These are phyloP conservation scores for Dalbergia cultrata DNA, from an alignment of 306 rosid genomes.

Conservation along the genomic window DNA sequence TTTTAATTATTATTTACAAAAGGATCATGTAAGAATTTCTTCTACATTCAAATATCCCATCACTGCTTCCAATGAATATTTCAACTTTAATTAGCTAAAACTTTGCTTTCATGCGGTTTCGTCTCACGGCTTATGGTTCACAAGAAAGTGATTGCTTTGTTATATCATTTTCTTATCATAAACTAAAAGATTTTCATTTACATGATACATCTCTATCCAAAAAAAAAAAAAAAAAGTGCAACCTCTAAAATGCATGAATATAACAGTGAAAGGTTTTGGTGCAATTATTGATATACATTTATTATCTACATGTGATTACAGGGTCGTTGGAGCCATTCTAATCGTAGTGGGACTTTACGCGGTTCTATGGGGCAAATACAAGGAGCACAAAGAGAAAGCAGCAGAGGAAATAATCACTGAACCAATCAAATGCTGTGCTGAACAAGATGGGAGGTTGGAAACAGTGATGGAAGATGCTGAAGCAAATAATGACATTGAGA, in stretches of 20 bases:
- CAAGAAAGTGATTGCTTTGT: conserved; percentile 18
- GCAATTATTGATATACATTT: conserved; percentile 11
- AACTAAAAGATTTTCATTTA: conserved; percentile 4
- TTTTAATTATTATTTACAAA: too few species aligned
- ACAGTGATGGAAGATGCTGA: conserved; percentile 57
- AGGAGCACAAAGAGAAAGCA: conserved; percentile 71
- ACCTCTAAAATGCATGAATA: neutral
- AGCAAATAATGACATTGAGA: conserved; percentile 51
- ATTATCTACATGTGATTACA: conserved; percentile 37
- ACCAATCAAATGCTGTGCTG: conserved; percentile 44
- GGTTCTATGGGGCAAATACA: conserved; percentile 90
- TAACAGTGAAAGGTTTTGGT: neutral
- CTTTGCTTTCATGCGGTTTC: conserved; percentile 47
- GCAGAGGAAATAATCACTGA: conserved; percentile 43
- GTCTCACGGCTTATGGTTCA: conserved; percentile 28
- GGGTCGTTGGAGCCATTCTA: conserved; percentile 73
- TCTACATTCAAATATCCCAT: neutral
- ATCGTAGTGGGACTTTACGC: conserved; percentile 87
- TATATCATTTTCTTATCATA: conserved; percentile 44
- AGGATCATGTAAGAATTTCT: neutral
- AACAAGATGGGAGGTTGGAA: conserved; percentile 48
- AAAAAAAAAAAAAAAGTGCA: neutral
- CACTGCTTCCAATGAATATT: neutral
- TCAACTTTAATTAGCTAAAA: conserved; percentile 6
- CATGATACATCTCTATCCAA: conserved; percentile 39